Base-by-base conservation (phyloP, 495 filamentous ascomycete genomes). In the Podospora anserina region DNA sequence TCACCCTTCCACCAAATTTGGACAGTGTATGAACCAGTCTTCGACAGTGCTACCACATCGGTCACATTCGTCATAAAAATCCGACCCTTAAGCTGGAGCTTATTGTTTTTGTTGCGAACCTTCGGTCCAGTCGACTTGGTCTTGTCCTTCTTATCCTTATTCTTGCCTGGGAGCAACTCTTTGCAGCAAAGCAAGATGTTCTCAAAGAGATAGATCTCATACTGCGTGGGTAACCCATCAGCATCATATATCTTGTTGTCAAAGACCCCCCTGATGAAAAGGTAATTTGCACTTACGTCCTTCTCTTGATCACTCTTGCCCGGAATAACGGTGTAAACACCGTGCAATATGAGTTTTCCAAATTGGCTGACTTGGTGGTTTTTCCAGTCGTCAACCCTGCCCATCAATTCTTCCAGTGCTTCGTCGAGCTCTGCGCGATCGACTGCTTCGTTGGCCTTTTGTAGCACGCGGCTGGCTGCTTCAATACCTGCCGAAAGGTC, bases 21-120 rank as follows among this genome's bases (percentile, higher is more conserved):
- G 56, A 97, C 91, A 0, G 91, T 93, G 74, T 97, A 97, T 19
- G 91, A 92, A 58, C 92, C 93, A 95, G 68, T 54, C 77, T 92
- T 96, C 65, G 88, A 85, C 39, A 93, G 81, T 19, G 90, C 92
- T 4, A 97, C 82, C 27, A 96, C 90, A 74, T 98, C 93, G 6
- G 95, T 99, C 58, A 99, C 94, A 75, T 99, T 99, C 66, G 94
- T 93, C 94, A 99, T 97, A 79, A 98, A 98, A 73, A 99, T 99
- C 23, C 95, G 88, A 27, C 95, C 95, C 80, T 98, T 99, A 39
- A 99, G 85, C 76, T 97, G 93, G 61, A 99, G 82, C 76, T 91
- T 94, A 44, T 89, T 86, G 72, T 90, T 93, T 80, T 89, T 85
- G 70, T 84, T 84, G 74, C 91, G 91, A 63, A 87, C 85, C 75